Percentiles rank a stretch among this genome's conserved stretches.
Evolutionary conservation across 2,329 filamentous ascomycete genomes (phyloP).

Genomic region (Alternaria gaisen): DNA sequence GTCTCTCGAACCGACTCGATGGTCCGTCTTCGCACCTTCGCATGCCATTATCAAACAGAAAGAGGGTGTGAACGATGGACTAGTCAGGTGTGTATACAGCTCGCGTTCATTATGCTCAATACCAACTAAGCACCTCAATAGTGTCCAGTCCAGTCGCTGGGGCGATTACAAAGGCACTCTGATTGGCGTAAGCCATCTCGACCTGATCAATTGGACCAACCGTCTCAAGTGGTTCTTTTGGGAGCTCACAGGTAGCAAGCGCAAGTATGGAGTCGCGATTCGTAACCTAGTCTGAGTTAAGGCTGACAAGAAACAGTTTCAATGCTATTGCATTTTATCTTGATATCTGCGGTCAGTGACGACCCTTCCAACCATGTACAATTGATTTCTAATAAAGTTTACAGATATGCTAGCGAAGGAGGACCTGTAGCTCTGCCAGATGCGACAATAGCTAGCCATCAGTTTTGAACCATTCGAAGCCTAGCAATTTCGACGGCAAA

Average conservation of each 20-base stretch:
- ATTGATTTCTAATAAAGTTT: conserved; percentile 1
- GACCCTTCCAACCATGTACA: not conserved
- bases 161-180: conserved; percentile 70
- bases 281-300: not conserved
- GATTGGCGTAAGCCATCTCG: conserved; percentile 69
- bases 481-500: not conserved
- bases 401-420: conserved; percentile 52
- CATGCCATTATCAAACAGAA: conserved; percentile 63
- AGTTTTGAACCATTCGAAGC: not conserved
- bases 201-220: conserved; percentile 74
- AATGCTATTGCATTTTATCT: conserved; percentile 71
- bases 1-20: conserved; percentile 62
- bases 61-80: conserved; percentile 69
- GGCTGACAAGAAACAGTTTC: conserved; percentile 57
- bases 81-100: conserved; percentile 60
- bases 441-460: not conserved
- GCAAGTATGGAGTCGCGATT: conserved; percentile 53
- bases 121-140: conserved; percentile 15
- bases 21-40: conserved; percentile 65
- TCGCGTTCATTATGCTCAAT: not conserved
- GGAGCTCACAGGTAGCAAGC: conserved; percentile 63
- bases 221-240: conserved; percentile 67
- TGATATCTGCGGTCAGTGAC: conserved; percentile 67
- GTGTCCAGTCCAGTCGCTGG: conserved; percentile 68
- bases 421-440: conserved; percentile 32